A percentile compares a stretch with the other conserved stretches of the same genome.
Conservation (phyloP, 495 filamentous ascomycete genomes). For the Penicillium ochrochloron region DNA sequence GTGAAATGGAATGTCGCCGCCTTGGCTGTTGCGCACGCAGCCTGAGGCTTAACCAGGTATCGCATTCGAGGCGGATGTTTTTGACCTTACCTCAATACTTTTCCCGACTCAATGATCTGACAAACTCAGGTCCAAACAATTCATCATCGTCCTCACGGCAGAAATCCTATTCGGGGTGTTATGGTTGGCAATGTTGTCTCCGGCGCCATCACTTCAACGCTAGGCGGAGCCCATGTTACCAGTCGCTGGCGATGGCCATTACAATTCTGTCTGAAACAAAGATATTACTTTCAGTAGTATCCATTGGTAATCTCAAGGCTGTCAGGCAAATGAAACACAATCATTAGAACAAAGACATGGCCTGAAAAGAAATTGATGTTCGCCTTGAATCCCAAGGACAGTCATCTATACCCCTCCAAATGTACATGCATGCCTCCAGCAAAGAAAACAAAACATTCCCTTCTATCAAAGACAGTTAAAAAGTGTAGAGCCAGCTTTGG, state of each 20-base stretch:
- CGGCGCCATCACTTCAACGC: too few species aligned
- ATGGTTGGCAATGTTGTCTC: too few species aligned
- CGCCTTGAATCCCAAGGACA: conserved; percentile 25
- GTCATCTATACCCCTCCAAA: conserved; percentile 28
- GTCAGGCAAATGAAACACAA: conserved; percentile 27
- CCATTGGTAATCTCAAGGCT: conserved; percentile 30
- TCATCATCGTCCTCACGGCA: too few species aligned
- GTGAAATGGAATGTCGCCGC: conserved; percentile 51
- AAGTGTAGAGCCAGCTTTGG: conserved; percentile 6
- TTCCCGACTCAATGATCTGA: too few species aligned
- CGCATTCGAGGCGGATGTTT: too few species aligned
- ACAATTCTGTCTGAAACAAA: background rate
- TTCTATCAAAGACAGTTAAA: conserved; percentile 25
- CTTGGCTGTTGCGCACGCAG: conserved; percentile 55
- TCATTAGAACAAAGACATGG: conserved; percentile 30
- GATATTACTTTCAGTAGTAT: conserved; percentile 17
- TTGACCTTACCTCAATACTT: too few species aligned
- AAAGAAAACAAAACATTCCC: conserved; percentile 16
- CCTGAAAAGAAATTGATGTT: conserved; percentile 22
- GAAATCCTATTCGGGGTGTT: too few species aligned
- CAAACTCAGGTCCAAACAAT: too few species aligned
- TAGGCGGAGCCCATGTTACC: too few species aligned
- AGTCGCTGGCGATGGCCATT: background rate
- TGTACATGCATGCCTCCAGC: conserved; percentile 25
- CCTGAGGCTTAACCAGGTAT: conserved; percentile 55